A percentile compares a stretch with the other conserved stretches of the same genome.
Conservation (phyloP, 495 filamentous ascomycete genomes). For the Acidiella bohemica region DNA sequence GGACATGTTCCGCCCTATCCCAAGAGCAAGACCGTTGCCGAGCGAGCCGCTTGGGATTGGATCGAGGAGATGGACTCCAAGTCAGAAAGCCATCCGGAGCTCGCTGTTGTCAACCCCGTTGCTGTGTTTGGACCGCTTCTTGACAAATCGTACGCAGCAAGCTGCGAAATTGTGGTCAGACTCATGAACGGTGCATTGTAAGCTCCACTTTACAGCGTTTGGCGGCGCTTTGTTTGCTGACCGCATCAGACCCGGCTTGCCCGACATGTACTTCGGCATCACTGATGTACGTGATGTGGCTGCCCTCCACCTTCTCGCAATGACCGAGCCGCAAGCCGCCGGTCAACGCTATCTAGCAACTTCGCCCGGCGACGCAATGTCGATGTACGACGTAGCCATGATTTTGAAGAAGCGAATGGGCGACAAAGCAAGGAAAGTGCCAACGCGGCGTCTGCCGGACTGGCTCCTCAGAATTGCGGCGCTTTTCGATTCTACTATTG, state of each 20-base stretch:
- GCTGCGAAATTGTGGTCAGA: constrained; percentile 9
- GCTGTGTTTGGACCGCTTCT: constrained; percentile 16
- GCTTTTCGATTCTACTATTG: constrained; percentile 8
- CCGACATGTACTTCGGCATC: constrained; percentile 6
- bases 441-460: constrained; percentile 11
- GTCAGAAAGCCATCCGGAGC: constrained; percentile 11
- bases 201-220: too few species aligned
- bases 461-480: constrained; percentile 8
- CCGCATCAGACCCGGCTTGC: constrained; percentile 8
- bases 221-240: too few species aligned
- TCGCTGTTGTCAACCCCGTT: constrained; percentile 15
- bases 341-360: constrained; percentile 14
- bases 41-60: constrained; percentile 17
- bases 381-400: constrained; percentile 8
- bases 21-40: constrained; percentile 19
- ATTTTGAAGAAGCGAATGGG: constrained; percentile 11
- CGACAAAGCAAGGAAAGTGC: constrained; percentile 13
- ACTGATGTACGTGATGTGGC: constrained; percentile 20
- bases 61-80: too few species aligned
- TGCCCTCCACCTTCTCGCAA: constrained; percentile 13
- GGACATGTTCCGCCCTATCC: constrained; percentile 8
- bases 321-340: constrained; percentile 15
- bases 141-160: constrained; percentile 5
- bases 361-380: constrained; percentile 6
- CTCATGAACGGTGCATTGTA: constrained; percentile 9